Evolutionary conservation across 768 basidiomycete genomes (phyloP).

Genomic region (Hebeloma cylindrosporum): DNA sequence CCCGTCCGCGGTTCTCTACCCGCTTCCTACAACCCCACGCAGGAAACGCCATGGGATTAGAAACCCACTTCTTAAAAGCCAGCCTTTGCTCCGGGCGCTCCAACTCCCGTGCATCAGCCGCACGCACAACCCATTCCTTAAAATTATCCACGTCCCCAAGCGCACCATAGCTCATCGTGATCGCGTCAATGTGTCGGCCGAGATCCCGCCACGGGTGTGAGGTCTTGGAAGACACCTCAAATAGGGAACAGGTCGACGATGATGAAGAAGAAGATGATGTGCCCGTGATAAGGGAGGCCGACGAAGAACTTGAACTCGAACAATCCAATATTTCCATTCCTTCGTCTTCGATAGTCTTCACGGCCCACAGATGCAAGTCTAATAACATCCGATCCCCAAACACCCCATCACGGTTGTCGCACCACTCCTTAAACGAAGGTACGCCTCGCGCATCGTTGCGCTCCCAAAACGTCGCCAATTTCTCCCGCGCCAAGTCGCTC

Average conservation of each 20-base stretch:
- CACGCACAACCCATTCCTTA: constrained; percentile 13
- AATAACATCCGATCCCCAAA: no score
- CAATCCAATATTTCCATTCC: constrained; percentile 32
- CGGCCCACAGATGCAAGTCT: constrained; percentile 30
- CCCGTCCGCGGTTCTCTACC: no score
- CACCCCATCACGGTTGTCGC: constrained; percentile 29
- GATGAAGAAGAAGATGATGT: not conserved
- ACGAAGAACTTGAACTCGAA: not conserved
- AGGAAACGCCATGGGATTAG: constrained; percentile 35
- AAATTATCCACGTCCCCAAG: constrained; percentile 37
- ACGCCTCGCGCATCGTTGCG: not conserved
- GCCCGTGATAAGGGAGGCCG: not conserved
- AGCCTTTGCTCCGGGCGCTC: constrained; percentile 21
- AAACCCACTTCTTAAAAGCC: constrained; percentile 35
- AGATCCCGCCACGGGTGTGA: no score
- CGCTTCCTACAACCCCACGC: constrained; percentile 38
- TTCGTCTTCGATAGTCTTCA: constrained; percentile 32
- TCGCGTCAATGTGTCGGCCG: constrained; percentile 32
- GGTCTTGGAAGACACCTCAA: no score
- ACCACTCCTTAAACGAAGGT: constrained; percentile 37
- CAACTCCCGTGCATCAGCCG: constrained; percentile 25
- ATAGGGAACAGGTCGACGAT: not conserved
- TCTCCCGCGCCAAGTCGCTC: constrained; percentile 31
- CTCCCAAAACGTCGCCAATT: constrained; percentile 29
- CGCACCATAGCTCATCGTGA: constrained; percentile 44